phyloP scores from a whole-genome alignment of 139 green algal species.

The Chlorella sp. region DNA sequence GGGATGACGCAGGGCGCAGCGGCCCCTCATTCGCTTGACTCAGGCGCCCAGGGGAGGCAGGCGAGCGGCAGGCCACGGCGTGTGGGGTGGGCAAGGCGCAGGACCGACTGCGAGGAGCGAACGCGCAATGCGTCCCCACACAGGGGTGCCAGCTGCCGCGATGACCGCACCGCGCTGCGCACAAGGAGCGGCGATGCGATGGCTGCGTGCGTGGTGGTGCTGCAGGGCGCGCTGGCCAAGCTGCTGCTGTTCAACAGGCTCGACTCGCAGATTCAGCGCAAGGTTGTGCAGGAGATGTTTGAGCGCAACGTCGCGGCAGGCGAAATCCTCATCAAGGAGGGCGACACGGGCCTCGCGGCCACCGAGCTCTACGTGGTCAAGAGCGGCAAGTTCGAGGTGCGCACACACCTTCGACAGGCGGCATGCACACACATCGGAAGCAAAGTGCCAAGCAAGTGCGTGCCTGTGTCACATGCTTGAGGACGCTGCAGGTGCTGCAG shows the following conservation, averaged over 20 bases:
- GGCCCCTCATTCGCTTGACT: no score
- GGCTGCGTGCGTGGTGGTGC: not conserved
- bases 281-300: constrained; percentile 65
- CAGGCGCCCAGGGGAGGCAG: no score
- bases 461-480: not conserved
- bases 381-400: constrained; percentile 84
- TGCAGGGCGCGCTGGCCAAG: constrained; percentile 69
- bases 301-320: constrained; percentile 48
- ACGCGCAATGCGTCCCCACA: not conserved
- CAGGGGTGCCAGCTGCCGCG: not conserved
- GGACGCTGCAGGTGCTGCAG: constrained; percentile 59
- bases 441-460: not conserved
- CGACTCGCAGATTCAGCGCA: constrained; percentile 54
- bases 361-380: constrained; percentile 93
- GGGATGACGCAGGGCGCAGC: no score
- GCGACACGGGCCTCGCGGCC: constrained; percentile 71
- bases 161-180: not conserved
- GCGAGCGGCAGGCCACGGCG: no score
- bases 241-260: constrained; percentile 81
- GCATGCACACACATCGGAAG: not conserved
- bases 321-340: constrained; percentile 92
- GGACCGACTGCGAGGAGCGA: not conserved
- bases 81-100: no score
- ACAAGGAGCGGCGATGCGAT: not conserved
- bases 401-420: not conserved